These are phyloP conservation scores for Penicillium sp. DNA, from an alignment of 2,329 filamentous ascomycete genomes.

Conservation along the genomic window DNA sequence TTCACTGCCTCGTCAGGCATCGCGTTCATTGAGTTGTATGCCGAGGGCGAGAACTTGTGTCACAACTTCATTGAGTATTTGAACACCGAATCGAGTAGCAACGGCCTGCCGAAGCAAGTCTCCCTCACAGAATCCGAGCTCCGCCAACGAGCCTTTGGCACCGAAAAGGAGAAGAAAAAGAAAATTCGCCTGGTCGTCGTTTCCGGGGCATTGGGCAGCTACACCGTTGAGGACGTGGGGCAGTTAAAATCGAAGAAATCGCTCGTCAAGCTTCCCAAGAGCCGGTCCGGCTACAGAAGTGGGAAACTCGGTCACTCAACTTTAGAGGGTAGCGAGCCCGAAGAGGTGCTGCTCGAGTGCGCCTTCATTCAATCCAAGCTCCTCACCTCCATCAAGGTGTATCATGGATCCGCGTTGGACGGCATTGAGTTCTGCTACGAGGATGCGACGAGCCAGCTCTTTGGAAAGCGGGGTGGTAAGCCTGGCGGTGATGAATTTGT, in stretches of 20 bases:
- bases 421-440: conserved; percentile 94
- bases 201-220: conserved; percentile 70
- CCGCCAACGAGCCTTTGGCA: conserved; percentile 67
- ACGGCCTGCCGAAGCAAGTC: conserved; percentile 67
- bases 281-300: conserved; percentile 72
- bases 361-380: conserved; percentile 67
- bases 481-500: conserved; percentile 70
- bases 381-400: conserved; percentile 71
- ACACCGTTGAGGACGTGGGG: conserved; percentile 75
- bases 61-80: conserved; percentile 78
- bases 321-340: conserved; percentile 66
- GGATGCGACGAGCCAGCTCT: conserved; percentile 76
- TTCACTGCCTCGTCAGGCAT: conserved; percentile 79
- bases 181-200: conserved; percentile 69
- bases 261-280: conserved; percentile 70
- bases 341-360: conserved; percentile 74
- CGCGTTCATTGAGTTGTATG: conserved; percentile 78
- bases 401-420: conserved; percentile 73
- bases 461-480: conserved; percentile 76
- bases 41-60: conserved; percentile 77
- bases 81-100: conserved; percentile 57
- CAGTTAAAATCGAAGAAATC: conserved; percentile 69
- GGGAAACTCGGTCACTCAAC: conserved; percentile 70
- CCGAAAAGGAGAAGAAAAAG: conserved; percentile 64
- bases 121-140: conserved; percentile 72